Evolutionary conservation across 306 rosid species (phyloP).

Genomic region (Malus orientalis): DNA sequence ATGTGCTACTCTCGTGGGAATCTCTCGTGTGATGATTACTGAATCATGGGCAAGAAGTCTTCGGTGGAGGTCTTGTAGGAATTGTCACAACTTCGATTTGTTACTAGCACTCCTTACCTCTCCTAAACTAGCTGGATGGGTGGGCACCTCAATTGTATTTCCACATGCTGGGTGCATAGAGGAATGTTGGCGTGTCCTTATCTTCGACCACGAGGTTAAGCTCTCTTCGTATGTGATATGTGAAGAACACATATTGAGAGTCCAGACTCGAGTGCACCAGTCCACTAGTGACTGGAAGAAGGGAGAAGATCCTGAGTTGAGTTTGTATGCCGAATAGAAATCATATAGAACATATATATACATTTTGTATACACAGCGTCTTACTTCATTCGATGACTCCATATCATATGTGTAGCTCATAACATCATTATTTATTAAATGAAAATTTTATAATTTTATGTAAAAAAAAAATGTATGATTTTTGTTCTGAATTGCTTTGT

Average conservation of each 20-base stretch:
- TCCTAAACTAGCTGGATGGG: slow-evolving; percentile 28
- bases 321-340: background rate
- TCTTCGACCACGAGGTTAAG: background rate
- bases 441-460: background rate
- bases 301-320: slow-evolving; percentile 1
- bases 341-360: background rate
- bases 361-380: background rate
- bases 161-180: slow-evolving; percentile 8
- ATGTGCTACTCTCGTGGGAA: slow-evolving; percentile 34
- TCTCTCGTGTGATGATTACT: slow-evolving; percentile 47
- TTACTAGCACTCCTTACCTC: slow-evolving; percentile 42
- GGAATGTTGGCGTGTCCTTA: background rate
- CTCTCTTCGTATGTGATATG: background rate
- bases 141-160: slow-evolving; percentile 51
- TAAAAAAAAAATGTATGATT: too few species aligned
- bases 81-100: slow-evolving; percentile 20
- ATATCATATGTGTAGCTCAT: background rate
- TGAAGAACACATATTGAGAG: background rate
- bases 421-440: background rate
- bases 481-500: too few species aligned
- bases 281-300: background rate
- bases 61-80: slow-evolving; percentile 38
- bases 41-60: slow-evolving; percentile 52
- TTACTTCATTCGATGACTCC: background rate
- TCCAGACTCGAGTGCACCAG: background rate